Conservation (phyloP, 1,284 basidiomycete species). For the Pseudozyma sp. region DNA sequence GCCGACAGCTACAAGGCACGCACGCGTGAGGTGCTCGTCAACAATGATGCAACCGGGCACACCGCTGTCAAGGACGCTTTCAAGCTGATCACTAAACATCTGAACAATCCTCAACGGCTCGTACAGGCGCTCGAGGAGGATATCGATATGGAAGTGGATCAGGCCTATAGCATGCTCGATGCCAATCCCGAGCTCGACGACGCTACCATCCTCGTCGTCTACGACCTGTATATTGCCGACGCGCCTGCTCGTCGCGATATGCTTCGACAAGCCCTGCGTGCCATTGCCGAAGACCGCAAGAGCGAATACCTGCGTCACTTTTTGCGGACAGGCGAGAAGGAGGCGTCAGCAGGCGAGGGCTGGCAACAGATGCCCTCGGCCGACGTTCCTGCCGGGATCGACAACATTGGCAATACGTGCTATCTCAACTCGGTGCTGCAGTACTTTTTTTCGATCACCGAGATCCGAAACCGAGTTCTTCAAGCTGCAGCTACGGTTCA, state of each 20-base stretch:
- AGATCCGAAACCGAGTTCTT: slow-evolving; percentile 81
- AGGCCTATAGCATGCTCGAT: slow-evolving; percentile 80
- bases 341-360: slow-evolving; percentile 24
- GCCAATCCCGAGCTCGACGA: slow-evolving; percentile 80
- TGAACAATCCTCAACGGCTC: slow-evolving; percentile 27
- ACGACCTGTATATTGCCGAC: slow-evolving; percentile 80
- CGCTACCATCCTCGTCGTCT: slow-evolving; percentile 79
- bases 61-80: slow-evolving; percentile 44
- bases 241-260: slow-evolving; percentile 58
- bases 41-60: slow-evolving; percentile 38
- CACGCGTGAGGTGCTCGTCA: slow-evolving; percentile 35
- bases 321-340: slow-evolving; percentile 76
- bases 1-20: slow-evolving; percentile 42
- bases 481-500: slow-evolving; percentile 73
- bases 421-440: slow-evolving; percentile 88
- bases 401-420: slow-evolving; percentile 93
- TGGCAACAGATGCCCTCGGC: slow-evolving; percentile 69
- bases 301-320: slow-evolving; percentile 78
- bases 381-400: slow-evolving; percentile 84
- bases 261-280: slow-evolving; percentile 68
- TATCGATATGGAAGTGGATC: slow-evolving; percentile 74
- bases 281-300: slow-evolving; percentile 76
- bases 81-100: slow-evolving; percentile 23
- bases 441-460: slow-evolving; percentile 95
- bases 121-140: slow-evolving; percentile 27